Conservation (phyloP, 208 protist species). For the Trypanosoma vivax region DNA sequence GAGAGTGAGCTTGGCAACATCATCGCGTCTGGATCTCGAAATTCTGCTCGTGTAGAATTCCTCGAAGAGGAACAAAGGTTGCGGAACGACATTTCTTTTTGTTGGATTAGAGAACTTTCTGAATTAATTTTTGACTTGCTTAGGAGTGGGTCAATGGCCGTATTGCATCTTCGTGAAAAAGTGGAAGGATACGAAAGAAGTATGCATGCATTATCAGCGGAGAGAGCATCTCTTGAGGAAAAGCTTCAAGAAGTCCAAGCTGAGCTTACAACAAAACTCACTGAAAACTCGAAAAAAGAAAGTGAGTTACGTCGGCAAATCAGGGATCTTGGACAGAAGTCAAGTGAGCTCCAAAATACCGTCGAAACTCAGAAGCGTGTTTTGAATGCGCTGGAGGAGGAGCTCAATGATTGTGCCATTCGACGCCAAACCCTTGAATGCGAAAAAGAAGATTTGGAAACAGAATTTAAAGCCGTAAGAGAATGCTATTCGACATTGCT, state of each 20-base stretch:
- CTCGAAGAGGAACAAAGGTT: slow-evolving; percentile 2
- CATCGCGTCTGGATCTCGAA: no score
- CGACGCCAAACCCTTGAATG: not conserved
- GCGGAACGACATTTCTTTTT: slow-evolving; percentile 8
- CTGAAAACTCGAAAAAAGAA: slow-evolving; percentile 1
- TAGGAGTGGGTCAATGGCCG: not conserved
- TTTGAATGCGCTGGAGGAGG: slow-evolving; percentile 8
- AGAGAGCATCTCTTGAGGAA: slow-evolving; percentile 12
- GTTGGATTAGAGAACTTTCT: not conserved
- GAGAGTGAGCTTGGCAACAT: slow-evolving; percentile 7
- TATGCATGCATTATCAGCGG: slow-evolving; percentile 11
- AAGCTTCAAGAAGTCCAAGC: not conserved
- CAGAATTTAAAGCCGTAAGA: slow-evolving; percentile 43
- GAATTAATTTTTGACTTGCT: not conserved
- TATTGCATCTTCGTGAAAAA: not conserved
- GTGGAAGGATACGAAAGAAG: slow-evolving; percentile 15
- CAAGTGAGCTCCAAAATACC: slow-evolving; percentile 16
- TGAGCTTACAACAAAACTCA: not conserved
- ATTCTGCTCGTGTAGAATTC: slow-evolving; percentile 1
- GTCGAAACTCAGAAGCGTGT: slow-evolving; percentile 2
- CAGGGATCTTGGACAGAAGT: slow-evolving; percentile 7
- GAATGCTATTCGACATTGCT: slow-evolving; percentile 60
- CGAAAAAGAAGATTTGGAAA: slow-evolving; percentile 29
- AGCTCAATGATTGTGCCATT: slow-evolving; percentile 1
- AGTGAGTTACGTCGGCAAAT: slow-evolving; percentile 4